Evolutionary conservation across 1,139 yeast species (phyloP).

Genomic region (Scheffersomyces stambukii): DNA sequence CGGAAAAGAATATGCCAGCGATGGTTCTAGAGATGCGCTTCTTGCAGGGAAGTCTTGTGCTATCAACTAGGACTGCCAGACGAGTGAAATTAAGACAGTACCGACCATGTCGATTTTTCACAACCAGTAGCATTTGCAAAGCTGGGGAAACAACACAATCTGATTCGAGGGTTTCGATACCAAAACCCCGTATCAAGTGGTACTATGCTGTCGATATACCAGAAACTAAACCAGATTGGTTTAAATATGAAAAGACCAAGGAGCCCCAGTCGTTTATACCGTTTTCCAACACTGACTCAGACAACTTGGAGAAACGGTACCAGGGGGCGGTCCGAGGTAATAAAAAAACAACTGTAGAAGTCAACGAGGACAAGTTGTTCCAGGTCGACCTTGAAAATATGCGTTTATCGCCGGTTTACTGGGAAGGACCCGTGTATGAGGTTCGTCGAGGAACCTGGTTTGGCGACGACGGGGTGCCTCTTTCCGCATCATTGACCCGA

Average conservation of each 20-base stretch:
- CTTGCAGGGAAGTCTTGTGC: too few species aligned
- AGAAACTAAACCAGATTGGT: conserved; percentile 58
- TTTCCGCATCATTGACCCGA: conserved; percentile 46
- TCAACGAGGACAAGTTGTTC: conserved; percentile 77
- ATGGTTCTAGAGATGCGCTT: too few species aligned
- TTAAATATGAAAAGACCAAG: conserved; percentile 41
- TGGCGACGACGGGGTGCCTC: conserved; percentile 55
- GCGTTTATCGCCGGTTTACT: conserved; percentile 66
- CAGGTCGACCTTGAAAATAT: conserved; percentile 59
- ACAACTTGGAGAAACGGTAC: conserved; percentile 44
- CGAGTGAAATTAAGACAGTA: too few species aligned
- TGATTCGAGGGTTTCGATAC: too few species aligned
- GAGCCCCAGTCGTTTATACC: conserved; percentile 64
- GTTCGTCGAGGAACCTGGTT: conserved; percentile 90
- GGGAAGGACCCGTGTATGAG: conserved; percentile 87
- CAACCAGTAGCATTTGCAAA: too few species aligned
- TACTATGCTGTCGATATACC: conserved; percentile 83
- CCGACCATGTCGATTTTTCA: too few species aligned
- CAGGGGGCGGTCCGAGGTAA: conserved; percentile 2
- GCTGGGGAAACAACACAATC: too few species aligned
- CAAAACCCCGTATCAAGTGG: conserved; percentile 45
- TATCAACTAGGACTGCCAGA: too few species aligned
- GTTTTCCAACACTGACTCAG: conserved; percentile 62
- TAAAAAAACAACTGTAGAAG: conserved; percentile 39
- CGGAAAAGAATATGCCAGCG: too few species aligned